A percentile compares a stretch with the other conserved stretches of the same genome.
phyloP scores from a whole-genome alignment of 2,329 filamentous ascomycete genomes.

The Nigrospora oryzae region DNA sequence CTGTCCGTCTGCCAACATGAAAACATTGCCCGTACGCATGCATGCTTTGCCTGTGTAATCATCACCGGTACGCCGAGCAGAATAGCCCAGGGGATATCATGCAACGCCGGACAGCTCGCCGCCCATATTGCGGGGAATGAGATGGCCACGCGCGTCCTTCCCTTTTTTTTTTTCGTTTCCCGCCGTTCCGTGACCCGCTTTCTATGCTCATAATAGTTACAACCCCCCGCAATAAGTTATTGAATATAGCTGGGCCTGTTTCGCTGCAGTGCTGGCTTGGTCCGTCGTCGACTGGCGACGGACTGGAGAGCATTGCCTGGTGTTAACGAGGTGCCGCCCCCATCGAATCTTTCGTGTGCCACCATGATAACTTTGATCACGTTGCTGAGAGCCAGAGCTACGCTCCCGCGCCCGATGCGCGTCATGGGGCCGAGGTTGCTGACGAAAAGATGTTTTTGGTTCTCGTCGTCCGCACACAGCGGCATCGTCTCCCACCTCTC shows the following conservation, averaged over 20 bases:
- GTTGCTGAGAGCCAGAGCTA: conserved; percentile 66
- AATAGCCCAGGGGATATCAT: conserved; percentile 1
- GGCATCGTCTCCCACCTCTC: conserved; percentile 36
- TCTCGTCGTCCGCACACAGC: conserved; percentile 30
- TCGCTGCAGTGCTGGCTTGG: conserved; percentile 8
- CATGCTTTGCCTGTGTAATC: too few relatives aligned
- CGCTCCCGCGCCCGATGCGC: conserved; percentile 52
- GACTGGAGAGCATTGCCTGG: conserved; percentile 27
- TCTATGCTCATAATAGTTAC: too few relatives aligned
- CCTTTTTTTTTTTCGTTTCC: too few relatives aligned
- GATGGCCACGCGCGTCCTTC: too few relatives aligned
- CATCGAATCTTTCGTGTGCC: conserved; percentile 56
- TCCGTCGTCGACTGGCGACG: conserved; percentile 20
- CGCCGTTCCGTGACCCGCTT: too few relatives aligned
- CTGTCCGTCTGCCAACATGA: too few relatives aligned
- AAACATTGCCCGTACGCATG: too few relatives aligned
- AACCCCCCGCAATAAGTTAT: neutral
- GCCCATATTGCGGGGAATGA: too few relatives aligned
- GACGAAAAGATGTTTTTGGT: conserved; percentile 51
- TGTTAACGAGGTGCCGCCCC: conserved; percentile 16
- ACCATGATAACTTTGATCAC: conserved; percentile 62
- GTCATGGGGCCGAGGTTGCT: conserved; percentile 57
- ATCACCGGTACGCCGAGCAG: too few relatives aligned
- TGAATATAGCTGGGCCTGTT: neutral
- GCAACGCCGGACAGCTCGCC: neutral